Evolutionary conservation across 306 rosid species (phyloP).

Genomic region (Boehmeria nivea): DNA sequence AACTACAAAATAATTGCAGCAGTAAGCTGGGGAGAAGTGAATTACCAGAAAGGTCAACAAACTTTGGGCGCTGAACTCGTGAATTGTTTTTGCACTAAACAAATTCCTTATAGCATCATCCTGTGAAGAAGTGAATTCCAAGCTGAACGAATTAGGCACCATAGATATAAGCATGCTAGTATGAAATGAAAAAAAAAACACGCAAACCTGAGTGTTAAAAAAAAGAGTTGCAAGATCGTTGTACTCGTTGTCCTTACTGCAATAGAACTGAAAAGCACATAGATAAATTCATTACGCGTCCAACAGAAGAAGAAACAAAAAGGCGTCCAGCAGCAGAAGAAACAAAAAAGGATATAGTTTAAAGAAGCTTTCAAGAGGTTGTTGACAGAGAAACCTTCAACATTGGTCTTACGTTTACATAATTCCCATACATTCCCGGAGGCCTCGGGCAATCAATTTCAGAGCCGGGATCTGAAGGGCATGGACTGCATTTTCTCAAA

Average conservation of each 20-base stretch:
- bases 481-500: slow-evolving; percentile 78
- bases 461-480: slow-evolving; percentile 65
- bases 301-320: neutral
- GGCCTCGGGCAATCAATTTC: slow-evolving; percentile 88
- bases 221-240: slow-evolving; percentile 97
- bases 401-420: slow-evolving; percentile 78
- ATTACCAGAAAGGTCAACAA: slow-evolving; percentile 91
- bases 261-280: slow-evolving; percentile 56
- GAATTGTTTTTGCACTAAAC: slow-evolving; percentile 95
- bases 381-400: slow-evolving; percentile 1
- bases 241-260: slow-evolving; percentile 86
- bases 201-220: slow-evolving; percentile 84
- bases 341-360: neutral
- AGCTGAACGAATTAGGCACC: neutral
- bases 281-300: neutral
- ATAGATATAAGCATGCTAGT: neutral
- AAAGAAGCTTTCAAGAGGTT: no score
- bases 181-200: slow-evolving; percentile 11
- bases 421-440: slow-evolving; percentile 94
- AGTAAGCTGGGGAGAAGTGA: slow-evolving; percentile 16
- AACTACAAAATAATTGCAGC: neutral
- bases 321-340: slow-evolving; percentile 10
- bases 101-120: slow-evolving; percentile 98
- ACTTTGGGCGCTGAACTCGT: slow-evolving; percentile 91
- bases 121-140: slow-evolving; percentile 36